phyloP scores from a whole-genome alignment of 78 protist species.

The Dictyostelium citrinum region DNA sequence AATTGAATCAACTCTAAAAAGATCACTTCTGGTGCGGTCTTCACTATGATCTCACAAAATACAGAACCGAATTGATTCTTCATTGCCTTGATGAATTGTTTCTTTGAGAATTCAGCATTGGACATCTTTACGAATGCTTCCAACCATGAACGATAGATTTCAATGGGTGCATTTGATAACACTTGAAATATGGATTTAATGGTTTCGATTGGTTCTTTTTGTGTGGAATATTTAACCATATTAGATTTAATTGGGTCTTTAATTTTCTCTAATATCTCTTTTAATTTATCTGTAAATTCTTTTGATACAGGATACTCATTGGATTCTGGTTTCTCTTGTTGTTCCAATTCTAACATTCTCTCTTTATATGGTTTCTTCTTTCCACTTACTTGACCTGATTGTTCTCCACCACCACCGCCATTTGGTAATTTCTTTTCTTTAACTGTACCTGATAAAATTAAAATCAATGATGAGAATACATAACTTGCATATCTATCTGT shows the following conservation, averaged over 20 bases:
- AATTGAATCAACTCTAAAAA: background rate
- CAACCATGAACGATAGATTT: background rate
- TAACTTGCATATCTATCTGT: constrained; percentile 21
- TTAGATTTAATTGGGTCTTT: background rate
- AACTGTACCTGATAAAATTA: background rate
- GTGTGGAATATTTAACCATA: background rate
- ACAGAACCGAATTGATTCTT: constrained; percentile 9
- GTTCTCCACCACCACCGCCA: background rate
- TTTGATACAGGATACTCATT: background rate
- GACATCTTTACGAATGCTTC: constrained; percentile 1
- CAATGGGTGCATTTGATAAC: background rate
- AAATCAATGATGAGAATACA: constrained; percentile 27
- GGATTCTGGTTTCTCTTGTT: background rate
- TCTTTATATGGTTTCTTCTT: background rate
- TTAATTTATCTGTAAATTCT: background rate
- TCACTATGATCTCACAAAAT: background rate
- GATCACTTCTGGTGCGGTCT: background rate
- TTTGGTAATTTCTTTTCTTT: background rate
- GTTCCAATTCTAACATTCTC: background rate
- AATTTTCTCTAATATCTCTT: background rate
- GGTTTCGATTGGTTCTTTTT: constrained; percentile 21
- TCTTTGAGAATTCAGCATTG: background rate
- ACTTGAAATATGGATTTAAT: constrained; percentile 4
- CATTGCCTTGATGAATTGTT: background rate
- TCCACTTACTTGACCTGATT: background rate